Evolutionary conservation across 352 stramenopile species (phyloP), one percentile per base, ranked within the genome.

Genomic region (Albugo laibachii): DNA sequence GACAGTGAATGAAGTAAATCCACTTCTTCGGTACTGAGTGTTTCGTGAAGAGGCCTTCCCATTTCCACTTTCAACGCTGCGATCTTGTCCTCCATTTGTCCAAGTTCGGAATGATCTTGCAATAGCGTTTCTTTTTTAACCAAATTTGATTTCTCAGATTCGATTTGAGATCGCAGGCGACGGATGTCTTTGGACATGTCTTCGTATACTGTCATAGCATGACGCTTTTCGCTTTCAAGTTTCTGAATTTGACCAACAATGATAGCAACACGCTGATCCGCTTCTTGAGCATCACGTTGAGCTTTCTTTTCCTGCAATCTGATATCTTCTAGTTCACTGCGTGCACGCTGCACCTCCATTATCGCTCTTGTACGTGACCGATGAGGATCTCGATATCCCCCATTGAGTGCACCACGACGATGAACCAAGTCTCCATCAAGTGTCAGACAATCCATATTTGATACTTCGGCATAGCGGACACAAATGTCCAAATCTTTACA

Each of bases 351-450:
- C 5, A 95, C 77, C 20, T 85, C 67, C 61, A 92, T 80, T 65
- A 93, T 87, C 16, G 80, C 66, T 55, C 68, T 65, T 44, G 72
- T 66, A 43, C 69, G 66, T 44, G 78, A 93, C 54, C 62, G 61
- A 47, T 80, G 74, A 11, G 63, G 66, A 49, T 99, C 94, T 24
- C 97, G 91, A 55, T 92, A 99, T 8, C 96, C 96, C 50, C 96
- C 96, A 16, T 95, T 88, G 4, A 99, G 62, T n/a, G 85, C 92
- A 62, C 96, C 96, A 41, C 92, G 88, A 27, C 92, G 82, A 48
- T 95, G 94, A 45, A 97, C 95, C 63, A 98, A 81, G 58, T 99
- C 95, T 41, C 96, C 96, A 36, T 99, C 92, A 13, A 99, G 64
- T 11, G 96, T 99, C 40, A 99, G 77, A 44, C 93, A 97, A 67